Conservation (phyloP, 2,329 filamentous ascomycete species). For the Coniosporium tulheliwenetii region DNA sequence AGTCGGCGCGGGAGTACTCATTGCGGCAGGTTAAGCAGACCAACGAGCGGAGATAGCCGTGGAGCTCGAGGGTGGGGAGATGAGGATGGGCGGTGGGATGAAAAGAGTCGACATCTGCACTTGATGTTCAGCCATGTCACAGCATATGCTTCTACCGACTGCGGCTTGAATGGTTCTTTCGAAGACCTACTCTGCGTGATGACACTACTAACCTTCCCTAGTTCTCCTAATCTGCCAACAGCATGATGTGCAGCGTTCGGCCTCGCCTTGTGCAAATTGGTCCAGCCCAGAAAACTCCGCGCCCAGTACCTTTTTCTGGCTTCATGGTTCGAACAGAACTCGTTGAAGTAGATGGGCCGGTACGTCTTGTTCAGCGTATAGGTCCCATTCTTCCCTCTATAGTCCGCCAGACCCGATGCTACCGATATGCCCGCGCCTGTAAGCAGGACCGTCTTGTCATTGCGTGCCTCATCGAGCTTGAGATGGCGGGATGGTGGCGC, state of each 20-base stretch:
- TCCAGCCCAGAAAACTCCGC: conserved; percentile 84
- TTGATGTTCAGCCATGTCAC: neutral
- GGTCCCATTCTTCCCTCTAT: conserved; percentile 76
- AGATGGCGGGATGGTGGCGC: conserved; percentile 36
- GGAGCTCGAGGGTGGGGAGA: conserved; percentile 66
- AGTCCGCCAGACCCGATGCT: conserved; percentile 83
- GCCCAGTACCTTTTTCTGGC: conserved; percentile 92
- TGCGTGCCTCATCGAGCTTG: conserved; percentile 23
- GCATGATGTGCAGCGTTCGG: conserved; percentile 73
- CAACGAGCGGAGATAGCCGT: conserved; percentile 73
- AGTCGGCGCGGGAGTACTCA: conserved; percentile 53
- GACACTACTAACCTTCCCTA: conserved; percentile 60
- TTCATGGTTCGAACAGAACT: conserved; percentile 71
- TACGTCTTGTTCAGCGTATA: conserved; percentile 86
- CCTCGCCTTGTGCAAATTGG: conserved; percentile 57
- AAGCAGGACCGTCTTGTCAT: conserved; percentile 46
- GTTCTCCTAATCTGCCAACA: conserved; percentile 51
- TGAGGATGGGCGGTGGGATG: conserved; percentile 62
- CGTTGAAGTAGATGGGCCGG: conserved; percentile 81
- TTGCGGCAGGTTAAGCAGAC: conserved; percentile 66
- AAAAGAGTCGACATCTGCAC: conserved; percentile 73
- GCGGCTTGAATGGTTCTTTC: no score
- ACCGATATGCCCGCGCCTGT: conserved; percentile 89
- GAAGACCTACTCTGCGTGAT: conserved; percentile 61
- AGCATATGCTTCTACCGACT: no score